A percentile compares a stretch with the other conserved stretches of the same genome.
These are phyloP conservation scores for Solanum paucissectum DNA, from an alignment of 257 asterid species.

Conservation along the genomic window DNA sequence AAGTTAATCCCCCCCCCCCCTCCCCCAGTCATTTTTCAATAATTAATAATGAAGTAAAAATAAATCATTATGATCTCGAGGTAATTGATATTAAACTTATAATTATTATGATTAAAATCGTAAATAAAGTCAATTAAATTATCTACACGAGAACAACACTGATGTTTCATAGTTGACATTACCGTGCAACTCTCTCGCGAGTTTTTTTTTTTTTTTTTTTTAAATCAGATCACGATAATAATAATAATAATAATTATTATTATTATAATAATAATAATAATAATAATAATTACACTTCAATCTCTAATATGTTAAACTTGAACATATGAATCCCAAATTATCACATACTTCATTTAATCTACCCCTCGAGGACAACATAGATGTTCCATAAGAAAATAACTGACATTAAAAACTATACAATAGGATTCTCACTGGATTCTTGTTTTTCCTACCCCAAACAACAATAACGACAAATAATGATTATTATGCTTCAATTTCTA, in stretches of 20 bases:
- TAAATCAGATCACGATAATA: neutral
- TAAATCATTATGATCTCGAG: neutral
- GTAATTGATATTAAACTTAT: neutral
- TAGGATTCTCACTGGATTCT: neutral
- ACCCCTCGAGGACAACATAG: neutral
- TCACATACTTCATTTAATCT: neutral
- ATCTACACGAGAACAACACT: neutral
- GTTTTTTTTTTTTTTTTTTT: neutral
- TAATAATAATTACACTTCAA: neutral
- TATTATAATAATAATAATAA: neutral
- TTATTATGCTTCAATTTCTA: neutral
- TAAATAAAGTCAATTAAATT: neutral
- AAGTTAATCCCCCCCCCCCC: neutral
- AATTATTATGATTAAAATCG: neutral
- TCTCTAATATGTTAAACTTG: neutral
- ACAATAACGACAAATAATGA: neutral
- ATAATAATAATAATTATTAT: too few species aligned
- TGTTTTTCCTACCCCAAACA: neutral
- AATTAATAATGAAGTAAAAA: neutral
- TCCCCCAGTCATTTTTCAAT: neutral
- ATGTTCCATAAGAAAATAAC: neutral
- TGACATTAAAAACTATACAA: neutral
- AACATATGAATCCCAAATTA: neutral
- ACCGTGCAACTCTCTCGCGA: neutral
- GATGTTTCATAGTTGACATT: neutral